Base-by-base conservation (phyloP, 1,284 basidiomycete species). In the Moesziomyces sp. region DNA sequence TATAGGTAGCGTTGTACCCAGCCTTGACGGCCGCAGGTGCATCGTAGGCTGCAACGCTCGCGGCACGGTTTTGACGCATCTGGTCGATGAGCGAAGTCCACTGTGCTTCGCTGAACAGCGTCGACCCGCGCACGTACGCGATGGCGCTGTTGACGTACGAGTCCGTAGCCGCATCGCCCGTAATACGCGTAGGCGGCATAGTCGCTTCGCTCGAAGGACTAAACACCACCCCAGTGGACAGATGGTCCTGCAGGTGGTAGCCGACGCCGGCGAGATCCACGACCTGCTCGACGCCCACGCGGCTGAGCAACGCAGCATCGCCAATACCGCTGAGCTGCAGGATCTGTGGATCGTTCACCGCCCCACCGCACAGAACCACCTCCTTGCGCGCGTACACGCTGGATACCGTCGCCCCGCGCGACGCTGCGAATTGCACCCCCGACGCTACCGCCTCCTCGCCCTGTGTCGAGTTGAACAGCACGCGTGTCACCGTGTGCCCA, bases 111-210 rank as follows among this genome's bases (percentile, higher is more conserved):
- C 88, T 87, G 44, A 89, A 83, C 23, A 90, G 85, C 26, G 85
- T 85, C 18, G 87, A 86, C 38, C 88, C 83, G 81, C 90, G 89
- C 70, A 90, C 86, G 82, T 91, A 92, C 5, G 88, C 89, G 7
- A 89, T 88, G 9, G 89, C 88, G 1, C 88, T 88, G 86, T 91
- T 91, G 84, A 91, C 87, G 81, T 88, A 89, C 3, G 89, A 90
- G 24, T 89, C 85, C 83, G 88, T 87, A 0, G 86, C 83, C 6
- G 85, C 69, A 7, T 87, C 79, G 24, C 69, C 61, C n/a, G 74
- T 79, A 4, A 76, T 38, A 1, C 45, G 48, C 8, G 51, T 46
- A 0, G 77, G 77, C 0, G 77, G 60, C 49, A 79, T 71, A 14
- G 63, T 87, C 3, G 88, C 89, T 8, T 54, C 38, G 8, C 16